Base-by-base conservation (phyloP, 352 stramenopile species). In the Pythium monospermum region DNA sequence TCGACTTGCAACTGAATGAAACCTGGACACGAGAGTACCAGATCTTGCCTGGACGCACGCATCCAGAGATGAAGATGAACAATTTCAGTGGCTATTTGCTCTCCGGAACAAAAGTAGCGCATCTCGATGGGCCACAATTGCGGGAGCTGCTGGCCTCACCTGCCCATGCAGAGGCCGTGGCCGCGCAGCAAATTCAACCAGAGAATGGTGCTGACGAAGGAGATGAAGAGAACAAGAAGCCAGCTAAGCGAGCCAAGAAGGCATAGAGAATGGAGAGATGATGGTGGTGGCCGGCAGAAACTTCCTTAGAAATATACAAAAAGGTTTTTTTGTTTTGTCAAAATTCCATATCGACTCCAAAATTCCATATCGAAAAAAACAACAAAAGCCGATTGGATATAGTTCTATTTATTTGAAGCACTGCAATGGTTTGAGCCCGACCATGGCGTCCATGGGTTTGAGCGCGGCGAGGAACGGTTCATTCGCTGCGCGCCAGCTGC, bases 1-100 rank as follows among this genome's bases (percentile, higher is more conserved):
- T 98, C 41, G 94, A 98, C 48, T 60, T 98, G 23, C 90, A 96
- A 49, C 59, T 98, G 18, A 98, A 84, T 38, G 92, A 98, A 61
- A 97, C 90, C 12, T 98, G 92, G 91, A 96, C 94, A 43, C 85
- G 95, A 28, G 92, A 98, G 65, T 96, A 98, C 69, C 94, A 98
- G 69, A 85, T 93, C 15, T 50, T 98, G 18, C 89, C 91, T 6
- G 89, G 90, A 15, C 78, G 93, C 13, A 98, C 94, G 26, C 95
- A 98, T 71, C 95, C 95, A 0, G 85, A 92, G 52, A 98, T 98
- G 95, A 97, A 81, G 57, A 98, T 98, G 90, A 96, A 83, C 61
- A 93, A 95, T 44, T 96, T 88, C 69, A 96, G 94, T 39, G 94
- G 95, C 15, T 98, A 97, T 60, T 68, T 98, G 27, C 69, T 98